These are phyloP conservation scores for Triticum timopheevii DNA, from an alignment of 176 grass and related monocot species.

Conservation along the genomic window DNA sequence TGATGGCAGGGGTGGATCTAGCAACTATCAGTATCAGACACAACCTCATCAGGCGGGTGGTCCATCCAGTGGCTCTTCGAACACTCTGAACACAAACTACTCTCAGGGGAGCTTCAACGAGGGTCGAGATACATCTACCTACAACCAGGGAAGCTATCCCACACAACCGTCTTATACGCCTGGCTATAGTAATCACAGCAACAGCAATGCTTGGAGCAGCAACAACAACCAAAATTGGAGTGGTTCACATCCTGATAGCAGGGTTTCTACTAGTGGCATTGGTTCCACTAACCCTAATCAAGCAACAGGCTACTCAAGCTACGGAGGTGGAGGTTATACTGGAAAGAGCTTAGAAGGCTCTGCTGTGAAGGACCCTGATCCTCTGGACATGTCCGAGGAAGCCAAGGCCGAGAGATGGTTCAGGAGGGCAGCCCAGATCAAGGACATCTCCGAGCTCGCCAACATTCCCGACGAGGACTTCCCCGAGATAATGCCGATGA, in stretches of 20 bases:
- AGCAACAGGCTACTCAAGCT: constrained; percentile 7
- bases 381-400: constrained; percentile 97
- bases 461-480: constrained; percentile 96
- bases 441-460: constrained; percentile 85
- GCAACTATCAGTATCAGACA: constrained; percentile 28
- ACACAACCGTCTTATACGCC: constrained; percentile 32
- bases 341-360: constrained; percentile 89
- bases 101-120: constrained; percentile 25
- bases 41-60: constrained; percentile 1
- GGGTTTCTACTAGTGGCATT: neutral
- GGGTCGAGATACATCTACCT: constrained; percentile 11
- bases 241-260: constrained; percentile 26
- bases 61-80: neutral
- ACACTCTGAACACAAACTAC: constrained; percentile 18
- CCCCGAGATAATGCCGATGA: constrained; percentile 98
- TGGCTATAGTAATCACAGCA: constrained; percentile 20
- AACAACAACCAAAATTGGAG: constrained; percentile 11
- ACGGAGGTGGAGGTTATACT: constrained; percentile 30
- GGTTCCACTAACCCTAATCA: constrained; percentile 33
- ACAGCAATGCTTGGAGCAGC: constrained; percentile 22
- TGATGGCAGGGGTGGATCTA: neutral
- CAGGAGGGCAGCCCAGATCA: constrained; percentile 88
- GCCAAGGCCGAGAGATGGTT: constrained; percentile 98
- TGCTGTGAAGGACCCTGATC: constrained; percentile 74
- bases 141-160: constrained; percentile 22